Percentiles rank a stretch among this genome's conserved stretches.
These are phyloP conservation scores for Euphorbia corollata DNA, from an alignment of 441 rosid genomes.

Conservation along the genomic window DNA sequence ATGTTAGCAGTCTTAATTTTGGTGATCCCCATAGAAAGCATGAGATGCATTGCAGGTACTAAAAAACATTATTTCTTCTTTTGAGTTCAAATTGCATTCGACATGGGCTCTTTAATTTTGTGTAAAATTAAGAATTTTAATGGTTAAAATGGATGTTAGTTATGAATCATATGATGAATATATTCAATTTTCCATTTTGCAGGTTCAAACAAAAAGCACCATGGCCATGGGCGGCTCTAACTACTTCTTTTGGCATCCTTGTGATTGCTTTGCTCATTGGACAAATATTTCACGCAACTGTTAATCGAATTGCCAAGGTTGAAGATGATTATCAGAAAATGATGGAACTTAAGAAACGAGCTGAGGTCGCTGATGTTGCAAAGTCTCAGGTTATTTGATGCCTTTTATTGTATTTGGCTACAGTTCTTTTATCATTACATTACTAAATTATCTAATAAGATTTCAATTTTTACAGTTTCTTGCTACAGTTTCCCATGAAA, in stretches of 20 bases:
- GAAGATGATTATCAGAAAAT: constrained; percentile 70
- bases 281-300: constrained; percentile 65
- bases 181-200: too few species aligned
- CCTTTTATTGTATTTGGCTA: constrained; percentile 13
- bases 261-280: constrained; percentile 74
- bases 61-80: constrained; percentile 16
- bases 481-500: constrained; percentile 96
- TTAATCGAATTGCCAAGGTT: constrained; percentile 69
- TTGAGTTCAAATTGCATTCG: constrained; percentile 14
- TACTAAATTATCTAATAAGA: constrained; percentile 16
- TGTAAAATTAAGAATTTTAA: not conserved
- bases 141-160: constrained; percentile 6
- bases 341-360: constrained; percentile 66
- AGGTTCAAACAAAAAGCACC: constrained; percentile 85
- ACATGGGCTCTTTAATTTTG: not conserved
- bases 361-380: constrained; percentile 90
- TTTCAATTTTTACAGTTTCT: constrained; percentile 56
- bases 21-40: constrained; percentile 91
- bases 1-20: constrained; percentile 59
- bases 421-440: constrained; percentile 3
- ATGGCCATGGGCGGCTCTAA: constrained; percentile 58
- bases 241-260: constrained; percentile 52
- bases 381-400: constrained; percentile 66
- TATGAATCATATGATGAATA: too few species aligned
- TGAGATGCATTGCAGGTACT: constrained; percentile 91